Evolutionary conservation across 768 basidiomycete species (phyloP), one percentile per base, ranked within the genome.

Genomic region (Russula ochroleuca): DNA sequence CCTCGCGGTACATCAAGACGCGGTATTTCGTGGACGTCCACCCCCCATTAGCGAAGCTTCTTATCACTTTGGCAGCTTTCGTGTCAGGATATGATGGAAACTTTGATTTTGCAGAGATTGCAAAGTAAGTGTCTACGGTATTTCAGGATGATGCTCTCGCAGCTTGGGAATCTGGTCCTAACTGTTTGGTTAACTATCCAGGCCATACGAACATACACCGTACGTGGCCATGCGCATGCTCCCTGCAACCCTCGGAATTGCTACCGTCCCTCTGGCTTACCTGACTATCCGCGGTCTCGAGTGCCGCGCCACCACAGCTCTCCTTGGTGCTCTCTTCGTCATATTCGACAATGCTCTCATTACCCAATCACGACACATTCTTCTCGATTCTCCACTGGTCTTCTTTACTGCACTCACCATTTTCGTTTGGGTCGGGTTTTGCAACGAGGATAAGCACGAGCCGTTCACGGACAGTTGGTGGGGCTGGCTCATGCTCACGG

Each of bases 91-190:
- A 90, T 69, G 82, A 96, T 68, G 97, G 97, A 0, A 79, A 89
- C 31, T 98, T 98, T 73, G 96, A 98, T 73, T 99, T 98, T 74
- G 92, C 96, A 73, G 95, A 98, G 57, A 98, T 98, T 67, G 94
- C 86, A 79, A 95, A 94, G 94, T 95, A 71, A 53, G 88, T 80
- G 69, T 66, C 0, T 11, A 13, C 9, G 19, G 6, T 7, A 13
- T 54, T 47, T 37, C 25, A 15, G 31, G 14, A 10, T 14, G 28
- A 25, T 43, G 7, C 33, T 23, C 14, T 37, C 13, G 14, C 11
- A 47, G 21, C 31, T 43, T 2, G 28, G 6, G 41, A 43, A 45
- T 11, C 1, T 25, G 10, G n/a, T 17, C 48, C 49, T 59, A 13
- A 59, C 13, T 10, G 19, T 49, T 41, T 41, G 45, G 10, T 43